These are phyloP conservation scores for Gonapodya prolifera DNA, from an alignment of 192 early-diverging fungal genomes.

Conservation along the genomic window DNA sequence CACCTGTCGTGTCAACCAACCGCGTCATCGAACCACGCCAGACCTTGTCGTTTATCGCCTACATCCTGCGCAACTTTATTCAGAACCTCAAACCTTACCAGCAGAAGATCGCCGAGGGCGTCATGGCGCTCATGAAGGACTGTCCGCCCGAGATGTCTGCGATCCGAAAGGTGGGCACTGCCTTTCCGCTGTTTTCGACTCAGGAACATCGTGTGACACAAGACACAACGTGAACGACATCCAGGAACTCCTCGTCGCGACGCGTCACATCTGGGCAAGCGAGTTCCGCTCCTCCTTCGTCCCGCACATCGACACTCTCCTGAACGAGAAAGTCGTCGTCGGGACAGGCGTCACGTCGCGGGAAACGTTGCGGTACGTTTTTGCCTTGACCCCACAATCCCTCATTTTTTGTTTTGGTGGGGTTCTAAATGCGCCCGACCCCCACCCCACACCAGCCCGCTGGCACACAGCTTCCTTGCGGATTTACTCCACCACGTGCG, in stretches of 20 bases:
- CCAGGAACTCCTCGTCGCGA: conserved; percentile 85
- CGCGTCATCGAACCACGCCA: conserved; percentile 11
- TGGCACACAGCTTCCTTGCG: conserved; percentile 88
- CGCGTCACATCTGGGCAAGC: conserved; percentile 85
- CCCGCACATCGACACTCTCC: conserved; percentile 76
- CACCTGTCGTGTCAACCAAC: too few species aligned
- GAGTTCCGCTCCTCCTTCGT: conserved; percentile 83
- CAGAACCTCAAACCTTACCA: conserved; percentile 55
- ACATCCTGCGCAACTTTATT: conserved; percentile 76
- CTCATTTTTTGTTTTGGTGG: neutral
- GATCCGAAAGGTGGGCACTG: conserved; percentile 62
- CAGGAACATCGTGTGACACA: too few species aligned
- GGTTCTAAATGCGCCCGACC: neutral
- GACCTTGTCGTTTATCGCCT: conserved; percentile 95
- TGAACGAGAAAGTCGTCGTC: conserved; percentile 88
- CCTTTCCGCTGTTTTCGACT: neutral
- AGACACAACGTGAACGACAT: neutral
- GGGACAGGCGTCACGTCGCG: conserved; percentile 85
- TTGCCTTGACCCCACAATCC: neutral
- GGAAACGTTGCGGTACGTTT: conserved; percentile 65
- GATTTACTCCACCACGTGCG: conserved; percentile 95
- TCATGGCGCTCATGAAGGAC: conserved; percentile 75
- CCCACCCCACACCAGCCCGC: conserved; percentile 33
- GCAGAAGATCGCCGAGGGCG: conserved; percentile 73
- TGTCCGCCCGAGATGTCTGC: conserved; percentile 88